phyloP scores from a whole-genome alignment of 345 rosid species.

The Gossypium sturtianum region DNA sequence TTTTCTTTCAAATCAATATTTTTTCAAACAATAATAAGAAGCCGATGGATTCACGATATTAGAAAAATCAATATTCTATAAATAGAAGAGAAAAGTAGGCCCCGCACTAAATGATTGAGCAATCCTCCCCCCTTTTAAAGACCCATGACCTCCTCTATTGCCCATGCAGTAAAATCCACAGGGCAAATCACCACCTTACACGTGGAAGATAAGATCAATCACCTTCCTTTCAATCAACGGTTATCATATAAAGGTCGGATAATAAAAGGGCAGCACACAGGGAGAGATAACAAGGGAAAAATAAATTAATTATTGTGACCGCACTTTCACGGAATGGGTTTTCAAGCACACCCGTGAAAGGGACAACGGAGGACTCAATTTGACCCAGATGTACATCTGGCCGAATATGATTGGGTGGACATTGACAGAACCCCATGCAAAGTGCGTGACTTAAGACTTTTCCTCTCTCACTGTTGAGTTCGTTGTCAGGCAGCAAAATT shows the following conservation, averaged over 20 bases:
- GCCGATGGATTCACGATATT: neutral
- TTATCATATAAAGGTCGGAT: neutral
- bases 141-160: neutral
- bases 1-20: too few species aligned
- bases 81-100: neutral
- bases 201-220: conserved; percentile 4
- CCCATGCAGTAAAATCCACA: neutral
- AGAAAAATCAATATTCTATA: neutral
- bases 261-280: neutral
- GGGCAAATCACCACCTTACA: conserved; percentile 9
- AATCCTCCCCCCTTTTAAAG: neutral
- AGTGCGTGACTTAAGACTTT: conserved; percentile 7
- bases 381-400: conserved; percentile 34
- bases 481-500: conserved; percentile 25
- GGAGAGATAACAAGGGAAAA: neutral
- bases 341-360: conserved; percentile 32
- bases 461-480: neutral
- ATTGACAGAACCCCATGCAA: conserved; percentile 30
- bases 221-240: neutral
- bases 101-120: neutral
- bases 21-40: too few species aligned
- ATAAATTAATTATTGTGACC: neutral
- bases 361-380: conserved; percentile 21
- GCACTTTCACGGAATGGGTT: neutral
- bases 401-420: neutral